Percentiles rank a stretch among this genome's conserved stretches.
These are phyloP conservation scores for Diaporthe vexans DNA, from an alignment of 2,329 filamentous ascomycete genomes.

Conservation along the genomic window DNA sequence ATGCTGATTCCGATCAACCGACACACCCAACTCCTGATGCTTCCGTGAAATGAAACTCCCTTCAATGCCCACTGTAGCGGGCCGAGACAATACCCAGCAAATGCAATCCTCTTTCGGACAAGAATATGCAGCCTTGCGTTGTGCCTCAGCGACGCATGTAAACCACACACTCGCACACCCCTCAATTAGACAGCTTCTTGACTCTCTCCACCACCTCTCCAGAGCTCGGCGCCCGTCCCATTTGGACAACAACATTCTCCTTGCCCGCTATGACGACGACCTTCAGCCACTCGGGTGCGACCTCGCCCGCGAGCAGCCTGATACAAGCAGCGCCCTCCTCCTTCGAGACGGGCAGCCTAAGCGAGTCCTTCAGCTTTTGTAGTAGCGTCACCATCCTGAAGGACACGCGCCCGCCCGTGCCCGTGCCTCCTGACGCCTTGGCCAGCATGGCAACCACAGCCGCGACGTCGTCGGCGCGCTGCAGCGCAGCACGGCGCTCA, in stretches of 20 bases:
- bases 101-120: neutral
- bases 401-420: conserved; percentile 69
- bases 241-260: conserved; percentile 71
- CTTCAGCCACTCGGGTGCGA: conserved; percentile 70
- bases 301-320: conserved; percentile 65
- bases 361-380: conserved; percentile 77
- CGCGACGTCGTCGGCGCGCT: conserved; percentile 77
- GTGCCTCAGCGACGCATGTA: neutral
- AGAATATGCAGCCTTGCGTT: neutral
- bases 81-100: neutral
- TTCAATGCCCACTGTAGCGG: neutral
- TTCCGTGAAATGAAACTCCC: neutral
- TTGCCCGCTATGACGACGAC: conserved; percentile 65
- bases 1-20: conserved; percentile 5
- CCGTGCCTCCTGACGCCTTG: conserved; percentile 59
- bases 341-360: conserved; percentile 66
- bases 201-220: conserved; percentile 45
- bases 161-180: neutral
- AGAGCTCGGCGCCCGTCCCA: conserved; percentile 45
- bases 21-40: conserved; percentile 13
- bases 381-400: conserved; percentile 76
- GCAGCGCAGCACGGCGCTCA: conserved; percentile 74
- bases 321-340: conserved; percentile 67
- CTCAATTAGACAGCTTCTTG: conserved; percentile 44
- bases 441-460: conserved; percentile 77